Evolutionary conservation across 371 early-diverging fungal genomes (phyloP), one percentile per base, ranked within the genome.

Genomic region (Globomyces sp.): DNA sequence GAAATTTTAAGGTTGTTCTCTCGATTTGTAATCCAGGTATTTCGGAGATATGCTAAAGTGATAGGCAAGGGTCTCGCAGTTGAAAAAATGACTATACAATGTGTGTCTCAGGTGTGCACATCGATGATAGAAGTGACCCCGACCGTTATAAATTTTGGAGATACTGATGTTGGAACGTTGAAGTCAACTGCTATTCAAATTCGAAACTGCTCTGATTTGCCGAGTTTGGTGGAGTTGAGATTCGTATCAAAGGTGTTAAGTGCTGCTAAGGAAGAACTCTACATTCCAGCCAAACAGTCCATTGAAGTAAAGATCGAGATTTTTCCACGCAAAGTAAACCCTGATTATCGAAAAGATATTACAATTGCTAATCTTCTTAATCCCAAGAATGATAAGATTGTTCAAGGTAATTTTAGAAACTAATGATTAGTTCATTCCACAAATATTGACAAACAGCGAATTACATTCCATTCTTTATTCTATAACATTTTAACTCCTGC

Each of bases 261-360:
- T 69, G 91, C 95, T 68, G 74, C 80, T 40, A 84, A 88, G 3
- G 90, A 88, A 24, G 90, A 92, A 58, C 83, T 96, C 24, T 73
- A 81, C 5, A 93, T 98, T 42, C 90, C 90, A 6, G 93, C 98
- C 13, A 85, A 86, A 59, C 88, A 89, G 45, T 82, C 89, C n/a
- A 83, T 88, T 9, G 89, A 91, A 50, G 85, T 95, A 41, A 93
- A 92, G 68, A 77, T 98, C 24, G 96, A 96, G 72, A 88, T 98
- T 51, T 96, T 94, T 72, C 99, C 99, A 1, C 89, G 98, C n/a
- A 96, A 96, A 74, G 90, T 95, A 42, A 98, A 98, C 68, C 92
- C 96, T 1, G 94, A 95, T 55, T 98, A 98, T 74, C 86, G 94
- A 67, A 98, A 97, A 73, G 95, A 98, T 74, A 87, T 98, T 24